Base-by-base conservation (phyloP, 192 early-diverging fungal genomes). In the Haplosporangium gracile region DNA sequence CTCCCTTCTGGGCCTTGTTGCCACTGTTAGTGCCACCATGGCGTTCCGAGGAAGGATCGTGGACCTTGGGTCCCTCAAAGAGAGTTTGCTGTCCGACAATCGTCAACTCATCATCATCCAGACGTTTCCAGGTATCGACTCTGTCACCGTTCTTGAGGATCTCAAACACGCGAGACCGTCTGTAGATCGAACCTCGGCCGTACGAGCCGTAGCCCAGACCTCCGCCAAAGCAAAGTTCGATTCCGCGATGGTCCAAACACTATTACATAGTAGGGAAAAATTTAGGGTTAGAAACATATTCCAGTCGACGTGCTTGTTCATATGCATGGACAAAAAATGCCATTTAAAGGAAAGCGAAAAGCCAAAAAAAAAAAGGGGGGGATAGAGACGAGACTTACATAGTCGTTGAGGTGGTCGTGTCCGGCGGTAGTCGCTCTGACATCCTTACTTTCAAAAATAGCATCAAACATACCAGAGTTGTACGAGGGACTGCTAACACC, bases 171-270 rank as follows among this genome's bases (percentile, higher is more conserved):
- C 90, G 82, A 6, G 88, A 82, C 0, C 90, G 79, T 34, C 90
- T 83, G n/a, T 83, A 83, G 72, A 83, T 70, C 29, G 77, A 69
- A 10, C 80, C n/a, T 43, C 79, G 87, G 40, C 89, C 89, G 55
- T 90, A 90, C 6, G 88, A 78, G 22, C 88, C 86, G 29, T 86
- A 84, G 7, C 90, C 88, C 6, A 88, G 55, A 15, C 90, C 90
- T 15, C 90, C 90, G 36, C 85, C 86, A 45, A 88, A 90, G 72
- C 90, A 90, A 49, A 90, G 78, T n/a, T 88, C 70, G 51, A 90
- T 83, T 5, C 87, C 83, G 9, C 83, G 77, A 38, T 79, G 87
- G 40, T 89, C 70, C 70, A 88, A 70, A 26, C 90, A 90, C 78
- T 89, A 85, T 9, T 32, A 24, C 36, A n/a, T 32, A 15, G 2